These are phyloP conservation scores for Dicorynia guianensis DNA, from an alignment of 306 rosid species.

Conservation along the genomic window DNA sequence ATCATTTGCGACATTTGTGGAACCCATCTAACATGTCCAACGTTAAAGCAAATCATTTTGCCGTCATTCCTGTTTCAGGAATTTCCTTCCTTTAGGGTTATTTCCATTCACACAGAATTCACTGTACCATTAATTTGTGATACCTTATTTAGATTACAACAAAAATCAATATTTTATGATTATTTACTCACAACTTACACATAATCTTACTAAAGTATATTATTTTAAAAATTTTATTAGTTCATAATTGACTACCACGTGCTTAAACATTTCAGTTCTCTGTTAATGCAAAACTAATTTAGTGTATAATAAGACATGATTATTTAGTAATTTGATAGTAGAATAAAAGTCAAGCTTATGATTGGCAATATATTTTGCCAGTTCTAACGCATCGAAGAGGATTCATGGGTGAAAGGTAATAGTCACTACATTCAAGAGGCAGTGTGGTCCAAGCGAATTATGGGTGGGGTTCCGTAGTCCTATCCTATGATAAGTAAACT, in stretches of 20 bases:
- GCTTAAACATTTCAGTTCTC: neutral
- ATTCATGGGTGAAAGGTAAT: slow-evolving; percentile 9
- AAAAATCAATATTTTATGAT: too few relatives aligned
- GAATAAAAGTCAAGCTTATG: slow-evolving; percentile 11
- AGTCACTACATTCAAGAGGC: neutral
- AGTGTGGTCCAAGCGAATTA: slow-evolving; percentile 9
- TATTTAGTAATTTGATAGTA: slow-evolving; percentile 30
- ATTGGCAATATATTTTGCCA: slow-evolving; percentile 23
- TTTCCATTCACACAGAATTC: neutral
- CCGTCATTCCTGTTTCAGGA: slow-evolving; percentile 20
- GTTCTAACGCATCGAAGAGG: slow-evolving; percentile 25
- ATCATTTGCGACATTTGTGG: slow-evolving; percentile 38
- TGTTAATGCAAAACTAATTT: slow-evolving; percentile 1
- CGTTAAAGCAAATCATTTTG: slow-evolving; percentile 34
- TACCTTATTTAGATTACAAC: too few relatives aligned
- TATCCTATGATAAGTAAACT: neutral
- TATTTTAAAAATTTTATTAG: too few relatives aligned
- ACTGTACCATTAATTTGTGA: neutral
- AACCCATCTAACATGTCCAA: slow-evolving; percentile 42
- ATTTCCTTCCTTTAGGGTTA: neutral
- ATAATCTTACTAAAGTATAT: too few relatives aligned
- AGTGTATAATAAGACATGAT: slow-evolving; percentile 21
- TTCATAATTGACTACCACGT: too few relatives aligned
- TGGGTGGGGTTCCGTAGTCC: neutral
- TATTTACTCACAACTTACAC: too few relatives aligned